Percentiles rank a stretch among this genome's conserved stretches.
phyloP scores from a whole-genome alignment of 192 early-diverging fungal species.

The Anaeromyces robustus region DNA sequence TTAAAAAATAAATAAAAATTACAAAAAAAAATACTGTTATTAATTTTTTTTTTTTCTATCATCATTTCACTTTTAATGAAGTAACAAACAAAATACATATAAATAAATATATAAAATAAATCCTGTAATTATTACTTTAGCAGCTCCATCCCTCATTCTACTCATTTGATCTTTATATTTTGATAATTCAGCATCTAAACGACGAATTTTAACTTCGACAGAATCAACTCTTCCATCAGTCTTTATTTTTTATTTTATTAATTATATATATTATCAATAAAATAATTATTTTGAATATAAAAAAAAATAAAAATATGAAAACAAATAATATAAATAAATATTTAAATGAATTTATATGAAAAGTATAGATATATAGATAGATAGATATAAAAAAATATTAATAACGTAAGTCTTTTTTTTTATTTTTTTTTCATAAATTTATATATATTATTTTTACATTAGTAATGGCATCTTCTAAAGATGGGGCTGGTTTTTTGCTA shows the following conservation, averaged over 20 bases:
- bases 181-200: conserved; percentile 82
- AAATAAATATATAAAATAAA: too few relatives aligned
- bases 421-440: background rate
- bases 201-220: conserved; percentile 86
- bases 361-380: too few relatives aligned
- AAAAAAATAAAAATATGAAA: too few relatives aligned
- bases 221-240: conserved; percentile 73
- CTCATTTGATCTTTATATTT: conserved; percentile 87
- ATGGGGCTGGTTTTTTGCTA: background rate
- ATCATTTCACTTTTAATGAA: too few relatives aligned
- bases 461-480: background rate
- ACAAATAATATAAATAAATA: too few relatives aligned
- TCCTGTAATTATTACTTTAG: conserved; percentile 31
- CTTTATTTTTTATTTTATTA: conserved; percentile 12
- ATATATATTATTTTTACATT: background rate
- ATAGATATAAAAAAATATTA: too few relatives aligned
- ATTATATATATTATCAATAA: too few relatives aligned
- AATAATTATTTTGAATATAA: too few relatives aligned
- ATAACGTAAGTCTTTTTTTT: too few relatives aligned
- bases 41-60: too few relatives aligned
- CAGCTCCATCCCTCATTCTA: conserved; percentile 78
- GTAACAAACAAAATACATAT: too few relatives aligned
- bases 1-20: background rate
- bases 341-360: too few relatives aligned
- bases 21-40: background rate